Base-by-base conservation (phyloP, 352 stramenopile genomes). In the Globisporangium barbulae region DNA sequence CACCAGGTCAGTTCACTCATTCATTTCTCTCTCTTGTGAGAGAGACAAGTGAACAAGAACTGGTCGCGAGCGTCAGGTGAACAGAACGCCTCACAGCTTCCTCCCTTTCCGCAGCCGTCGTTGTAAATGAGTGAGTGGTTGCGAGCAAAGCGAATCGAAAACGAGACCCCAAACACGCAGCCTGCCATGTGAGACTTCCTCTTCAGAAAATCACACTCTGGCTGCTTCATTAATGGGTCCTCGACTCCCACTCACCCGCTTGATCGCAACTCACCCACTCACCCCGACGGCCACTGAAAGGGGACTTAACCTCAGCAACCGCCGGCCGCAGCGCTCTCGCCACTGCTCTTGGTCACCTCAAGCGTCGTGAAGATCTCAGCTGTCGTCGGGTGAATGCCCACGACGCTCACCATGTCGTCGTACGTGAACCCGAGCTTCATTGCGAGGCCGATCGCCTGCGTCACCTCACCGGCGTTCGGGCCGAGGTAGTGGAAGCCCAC, bases 401-500 rank as follows among this genome's bases (percentile, higher is more conserved):
- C 93, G 21, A 96, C 97, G 55, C 89, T 81, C 19, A 87, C 78
- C 67, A 99, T 91, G 73, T 98, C 79, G 45, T 94, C 85, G 73
- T 98, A 98, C 45, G 86, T 98, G 64, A 97, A 90, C 30, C 93
- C 89, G 59, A 98, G 69, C 73, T 98, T 98, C 85, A 99, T 98
- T 2, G 94, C 89, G 25, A 98, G 78, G 19, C 91, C 95, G 68
- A 98, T 98, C 41, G 95, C 86, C 67, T 97, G 93, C 30, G 90
- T 97, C 56, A 98, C 85, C 79, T 99, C 98, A 53, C 98, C 97
- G 39, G 97, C 97, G 68, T 99, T 98, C 19, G 97, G 98, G 39
- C 96, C 97, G n/a, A 99, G 68, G 73, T 98, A 99, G 73, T 99
- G 98, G 57, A 99, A 97, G 55, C 98, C 98, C 58, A 99, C 71